phyloP scores from a whole-genome alignment of 495 filamentous ascomycete species.

The Penicillium waksmanii region DNA sequence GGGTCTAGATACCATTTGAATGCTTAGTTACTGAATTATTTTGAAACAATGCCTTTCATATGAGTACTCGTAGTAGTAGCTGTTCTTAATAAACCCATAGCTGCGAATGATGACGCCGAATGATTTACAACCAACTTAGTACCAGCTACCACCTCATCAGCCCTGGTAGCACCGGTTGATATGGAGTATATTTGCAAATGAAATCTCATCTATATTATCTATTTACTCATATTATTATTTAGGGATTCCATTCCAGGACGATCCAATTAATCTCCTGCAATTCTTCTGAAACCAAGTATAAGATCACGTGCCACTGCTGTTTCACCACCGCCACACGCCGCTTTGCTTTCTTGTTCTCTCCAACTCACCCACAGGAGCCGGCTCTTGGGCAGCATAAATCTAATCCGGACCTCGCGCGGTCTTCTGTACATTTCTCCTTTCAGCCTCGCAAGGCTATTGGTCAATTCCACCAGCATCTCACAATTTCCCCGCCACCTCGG shows the following conservation, averaged over 20 bases:
- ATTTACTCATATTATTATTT: too few relatives aligned
- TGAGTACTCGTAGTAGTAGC: background rate
- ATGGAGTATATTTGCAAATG: too few relatives aligned
- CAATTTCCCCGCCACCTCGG: background rate
- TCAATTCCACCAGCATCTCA: slow-evolving; percentile 1
- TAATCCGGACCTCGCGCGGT: background rate
- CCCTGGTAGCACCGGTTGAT: too few relatives aligned
- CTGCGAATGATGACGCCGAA: too few relatives aligned
- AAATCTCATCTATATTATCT: too few relatives aligned
- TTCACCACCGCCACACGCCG: slow-evolving; percentile 11
- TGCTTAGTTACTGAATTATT: background rate
- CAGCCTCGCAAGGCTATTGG: background rate
- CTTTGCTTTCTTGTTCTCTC: slow-evolving; percentile 6
- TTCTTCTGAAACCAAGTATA: slow-evolving; percentile 17
- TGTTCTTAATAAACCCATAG: too few relatives aligned
- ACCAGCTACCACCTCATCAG: too few relatives aligned
- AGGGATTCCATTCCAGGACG: too few relatives aligned
- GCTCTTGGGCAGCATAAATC: slow-evolving; percentile 23
- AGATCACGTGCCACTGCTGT: slow-evolving; percentile 25
- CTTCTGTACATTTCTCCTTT: background rate
- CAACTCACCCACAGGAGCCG: slow-evolving; percentile 23
- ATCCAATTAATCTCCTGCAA: slow-evolving; percentile 3
- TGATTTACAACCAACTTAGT: too few relatives aligned
- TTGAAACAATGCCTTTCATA: background rate
- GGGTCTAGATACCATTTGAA: slow-evolving; percentile 14